These are phyloP conservation scores for peach (Prunus persica) DNA, from an alignment of 306 rosid genomes.

Conservation along the genomic window DNA sequence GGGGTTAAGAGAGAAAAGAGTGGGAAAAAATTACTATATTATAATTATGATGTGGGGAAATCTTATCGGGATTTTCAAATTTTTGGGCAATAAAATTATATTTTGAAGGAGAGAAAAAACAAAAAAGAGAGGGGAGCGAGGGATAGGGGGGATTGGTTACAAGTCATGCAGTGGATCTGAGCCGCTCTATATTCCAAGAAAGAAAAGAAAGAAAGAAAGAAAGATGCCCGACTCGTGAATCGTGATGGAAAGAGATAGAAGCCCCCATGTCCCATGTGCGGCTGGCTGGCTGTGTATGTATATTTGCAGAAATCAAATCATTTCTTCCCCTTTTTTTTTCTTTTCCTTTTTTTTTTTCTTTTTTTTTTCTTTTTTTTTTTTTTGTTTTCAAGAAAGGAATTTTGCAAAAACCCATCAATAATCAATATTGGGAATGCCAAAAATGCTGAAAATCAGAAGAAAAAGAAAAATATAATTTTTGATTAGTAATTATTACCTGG, in stretches of 20 bases:
- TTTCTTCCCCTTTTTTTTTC: neutral
- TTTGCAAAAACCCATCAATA: neutral
- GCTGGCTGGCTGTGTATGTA: slow-evolving; percentile 11
- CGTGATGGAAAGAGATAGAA: slow-evolving; percentile 30
- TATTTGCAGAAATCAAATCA: neutral
- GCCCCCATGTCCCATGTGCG: slow-evolving; percentile 29
- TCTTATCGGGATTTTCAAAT: slow-evolving; percentile 38
- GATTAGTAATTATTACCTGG: slow-evolving; percentile 28
- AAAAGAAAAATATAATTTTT: neutral
- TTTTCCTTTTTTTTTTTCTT: fast-evolving
- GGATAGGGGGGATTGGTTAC: slow-evolving; percentile 14
- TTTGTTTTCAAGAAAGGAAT: neutral
- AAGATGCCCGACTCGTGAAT: slow-evolving; percentile 34
- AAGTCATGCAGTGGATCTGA: slow-evolving; percentile 43
- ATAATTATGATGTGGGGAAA: neutral
- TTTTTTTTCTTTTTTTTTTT: neutral
- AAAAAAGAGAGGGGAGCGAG: neutral
- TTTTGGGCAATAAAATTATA: neutral
- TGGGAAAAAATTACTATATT: neutral
- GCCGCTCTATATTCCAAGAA: neutral
- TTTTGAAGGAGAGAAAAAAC: neutral
- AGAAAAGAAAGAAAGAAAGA: neutral
- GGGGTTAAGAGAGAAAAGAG: neutral
- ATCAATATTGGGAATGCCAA: slow-evolving; percentile 9
- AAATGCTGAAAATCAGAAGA: neutral